Evolutionary conservation across 139 green algal species (phyloP).

Genomic region (Tetraselmis striata): DNA sequence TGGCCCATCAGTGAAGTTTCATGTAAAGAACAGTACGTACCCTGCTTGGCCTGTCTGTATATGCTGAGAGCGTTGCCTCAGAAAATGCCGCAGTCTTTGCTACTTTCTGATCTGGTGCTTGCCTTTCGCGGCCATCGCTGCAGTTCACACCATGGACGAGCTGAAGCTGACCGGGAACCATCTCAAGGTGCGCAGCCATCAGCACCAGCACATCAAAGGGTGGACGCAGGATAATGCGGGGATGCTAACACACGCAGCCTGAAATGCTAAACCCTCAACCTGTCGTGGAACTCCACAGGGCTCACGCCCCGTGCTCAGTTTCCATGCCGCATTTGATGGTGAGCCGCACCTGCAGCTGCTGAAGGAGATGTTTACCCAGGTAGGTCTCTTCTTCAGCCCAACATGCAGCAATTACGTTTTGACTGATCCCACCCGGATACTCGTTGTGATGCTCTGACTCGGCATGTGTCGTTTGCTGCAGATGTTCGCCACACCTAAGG

Average conservation of each 20-base stretch:
- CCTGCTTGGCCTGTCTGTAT: neutral
- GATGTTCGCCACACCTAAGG: constrained; percentile 78
- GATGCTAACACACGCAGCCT: no score
- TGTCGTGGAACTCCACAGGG: constrained; percentile 45
- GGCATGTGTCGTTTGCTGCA: constrained; percentile 15
- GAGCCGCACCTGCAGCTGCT: constrained; percentile 83
- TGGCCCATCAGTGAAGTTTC: constrained; percentile 94
- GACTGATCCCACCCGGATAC: neutral
- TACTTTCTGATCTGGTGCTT: neutral
- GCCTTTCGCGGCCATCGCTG: constrained; percentile 3
- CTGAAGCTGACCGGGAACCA: constrained; percentile 96
- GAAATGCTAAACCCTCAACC: no score
- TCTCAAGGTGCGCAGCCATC: constrained; percentile 69
- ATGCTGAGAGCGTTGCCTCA: neutral
- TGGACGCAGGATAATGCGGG: no score
- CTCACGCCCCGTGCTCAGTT: constrained; percentile 71
- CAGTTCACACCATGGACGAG: constrained; percentile 97
- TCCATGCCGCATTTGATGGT: constrained; percentile 76
- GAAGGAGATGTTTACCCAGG: constrained; percentile 87
- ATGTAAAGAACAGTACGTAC: constrained; percentile 62
- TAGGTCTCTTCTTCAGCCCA: constrained; percentile 9
- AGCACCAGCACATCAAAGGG: no score
- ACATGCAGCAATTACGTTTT: neutral
- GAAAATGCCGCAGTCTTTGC: neutral
- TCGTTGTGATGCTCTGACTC: neutral